Conservation (phyloP, 2,329 filamentous ascomycete genomes). For the Fusarium sp. region DNA sequence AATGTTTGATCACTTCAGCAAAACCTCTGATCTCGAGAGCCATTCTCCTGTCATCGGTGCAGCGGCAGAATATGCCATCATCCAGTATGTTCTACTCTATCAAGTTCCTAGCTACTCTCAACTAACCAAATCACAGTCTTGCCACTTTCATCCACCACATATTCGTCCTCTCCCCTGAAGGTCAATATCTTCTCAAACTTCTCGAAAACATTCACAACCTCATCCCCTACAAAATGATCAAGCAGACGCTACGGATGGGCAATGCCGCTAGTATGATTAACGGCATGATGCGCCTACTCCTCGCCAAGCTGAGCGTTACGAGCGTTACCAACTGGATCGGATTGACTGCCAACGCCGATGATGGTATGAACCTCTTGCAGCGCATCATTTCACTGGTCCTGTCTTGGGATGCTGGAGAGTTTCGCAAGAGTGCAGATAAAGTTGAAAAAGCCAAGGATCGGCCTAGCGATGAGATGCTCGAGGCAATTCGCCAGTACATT, state of each 20-base stretch:
- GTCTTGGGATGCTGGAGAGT: conserved; percentile 78
- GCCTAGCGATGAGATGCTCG: conserved; percentile 71
- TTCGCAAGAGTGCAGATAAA: conserved; percentile 72
- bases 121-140: conserved; percentile 61
- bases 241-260: conserved; percentile 79
- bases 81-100: conserved; percentile 68
- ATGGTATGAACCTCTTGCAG: conserved; percentile 85
- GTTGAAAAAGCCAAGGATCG: conserved; percentile 71
- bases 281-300: conserved; percentile 76
- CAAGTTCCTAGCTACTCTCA: conserved; percentile 6
- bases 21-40: conserved; percentile 72
- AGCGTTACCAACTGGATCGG: conserved; percentile 85
- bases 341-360: conserved; percentile 75
- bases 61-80: conserved; percentile 73
- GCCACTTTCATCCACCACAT: conserved; percentile 81
- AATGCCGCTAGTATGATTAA: conserved; percentile 87
- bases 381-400: conserved; percentile 80
- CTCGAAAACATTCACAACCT: conserved; percentile 77
- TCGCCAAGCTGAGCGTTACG: conserved; percentile 82
- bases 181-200: conserved; percentile 78
- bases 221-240: conserved; percentile 77
- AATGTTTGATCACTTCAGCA: conserved; percentile 70
- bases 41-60: conserved; percentile 72
- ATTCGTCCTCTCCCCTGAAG: conserved; percentile 79
- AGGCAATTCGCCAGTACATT: conserved; percentile 70